Percentiles rank a stretch among this genome's conserved stretches.
phyloP scores from a whole-genome alignment of 2,329 filamentous ascomycete species.

The Endocalyx cinctus region DNA sequence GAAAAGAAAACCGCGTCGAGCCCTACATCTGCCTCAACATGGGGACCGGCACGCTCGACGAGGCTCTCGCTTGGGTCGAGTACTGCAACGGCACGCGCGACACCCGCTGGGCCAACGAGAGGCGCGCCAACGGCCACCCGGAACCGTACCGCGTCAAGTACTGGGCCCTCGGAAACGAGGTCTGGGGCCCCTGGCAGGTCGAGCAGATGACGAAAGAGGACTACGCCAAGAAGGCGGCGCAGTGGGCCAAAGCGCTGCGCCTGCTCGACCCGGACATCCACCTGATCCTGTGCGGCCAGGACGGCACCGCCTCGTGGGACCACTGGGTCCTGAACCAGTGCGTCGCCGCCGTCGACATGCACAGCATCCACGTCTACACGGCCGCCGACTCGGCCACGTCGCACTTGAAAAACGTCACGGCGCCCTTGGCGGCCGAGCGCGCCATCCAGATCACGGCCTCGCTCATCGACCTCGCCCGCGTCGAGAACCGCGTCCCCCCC shows the following conservation, averaged over 20 bases:
- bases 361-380: constrained; percentile 77
- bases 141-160: constrained; percentile 80
- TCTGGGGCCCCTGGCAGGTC: constrained; percentile 64
- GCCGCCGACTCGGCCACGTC: constrained; percentile 43
- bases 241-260: constrained; percentile 69
- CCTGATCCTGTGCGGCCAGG: constrained; percentile 72
- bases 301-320: constrained; percentile 67
- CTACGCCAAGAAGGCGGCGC: constrained; percentile 63
- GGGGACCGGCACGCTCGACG: constrained; percentile 61
- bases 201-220: constrained; percentile 65
- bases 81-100: constrained; percentile 78
- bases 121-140: constrained; percentile 68
- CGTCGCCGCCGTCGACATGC: constrained; percentile 67
- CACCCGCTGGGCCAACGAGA: constrained; percentile 77
- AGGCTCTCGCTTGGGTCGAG: constrained; percentile 71
- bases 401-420: constrained; percentile 51
- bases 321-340: constrained; percentile 68
- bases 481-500: constrained; percentile 60
- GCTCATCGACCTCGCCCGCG: constrained; percentile 68
- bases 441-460: constrained; percentile 66
- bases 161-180: constrained; percentile 79
- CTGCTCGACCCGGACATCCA: constrained; percentile 65
- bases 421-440: constrained; percentile 65
- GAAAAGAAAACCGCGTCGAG: constrained; percentile 58
- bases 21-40: constrained; percentile 79